Percentiles rank a stretch among this genome's conserved stretches.
Conservation (phyloP, 495 filamentous ascomycete genomes). For the Chaetomidium leptoderma region DNA sequence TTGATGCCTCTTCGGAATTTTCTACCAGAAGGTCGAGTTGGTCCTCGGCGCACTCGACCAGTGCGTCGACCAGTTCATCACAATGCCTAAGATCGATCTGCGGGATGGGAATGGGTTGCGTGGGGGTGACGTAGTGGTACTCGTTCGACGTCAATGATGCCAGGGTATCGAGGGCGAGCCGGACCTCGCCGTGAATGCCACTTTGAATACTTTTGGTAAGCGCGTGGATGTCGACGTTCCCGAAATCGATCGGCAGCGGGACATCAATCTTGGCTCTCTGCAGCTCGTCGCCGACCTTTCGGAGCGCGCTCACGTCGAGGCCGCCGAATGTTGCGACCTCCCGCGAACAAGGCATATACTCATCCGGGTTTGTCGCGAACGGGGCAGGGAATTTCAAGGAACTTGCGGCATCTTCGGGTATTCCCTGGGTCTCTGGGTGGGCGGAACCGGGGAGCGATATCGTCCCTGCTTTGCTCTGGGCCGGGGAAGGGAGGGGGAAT, state of each 20-base stretch:
- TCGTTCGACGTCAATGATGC: slow-evolving; percentile 49
- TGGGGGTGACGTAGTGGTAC: slow-evolving; percentile 40
- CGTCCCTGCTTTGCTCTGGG: slow-evolving; percentile 36
- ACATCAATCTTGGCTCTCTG: slow-evolving; percentile 62
- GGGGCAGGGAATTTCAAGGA: slow-evolving; percentile 33
- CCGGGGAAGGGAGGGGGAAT: slow-evolving; percentile 42
- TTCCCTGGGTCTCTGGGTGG: slow-evolving; percentile 30
- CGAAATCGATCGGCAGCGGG: slow-evolving; percentile 72
- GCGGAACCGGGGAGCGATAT: slow-evolving; percentile 33
- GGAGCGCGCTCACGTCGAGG: slow-evolving; percentile 56
- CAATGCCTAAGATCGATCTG: slow-evolving; percentile 60
- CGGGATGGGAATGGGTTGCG: slow-evolving; percentile 19
- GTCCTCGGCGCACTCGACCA: slow-evolving; percentile 87
- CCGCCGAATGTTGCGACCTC: slow-evolving; percentile 60
- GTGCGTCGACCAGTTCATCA: slow-evolving; percentile 80
- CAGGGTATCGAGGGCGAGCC: slow-evolving; percentile 81
- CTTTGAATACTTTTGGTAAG: slow-evolving; percentile 88
- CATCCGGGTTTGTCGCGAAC: slow-evolving; percentile 37
- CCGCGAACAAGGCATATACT: slow-evolving; percentile 61
- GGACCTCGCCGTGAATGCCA: slow-evolving; percentile 81
- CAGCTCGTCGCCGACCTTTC: slow-evolving; percentile 59
- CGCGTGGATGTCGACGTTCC: slow-evolving; percentile 85
- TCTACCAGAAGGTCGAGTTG: slow-evolving; percentile 76
- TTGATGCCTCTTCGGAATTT: slow-evolving; percentile 75
- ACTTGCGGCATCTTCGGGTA: slow-evolving; percentile 23